Evolutionary conservation across 2,329 filamentous ascomycete genomes (phyloP), one percentile per base, ranked within the genome.

Genomic region (Hypoxylon sp.): DNA sequence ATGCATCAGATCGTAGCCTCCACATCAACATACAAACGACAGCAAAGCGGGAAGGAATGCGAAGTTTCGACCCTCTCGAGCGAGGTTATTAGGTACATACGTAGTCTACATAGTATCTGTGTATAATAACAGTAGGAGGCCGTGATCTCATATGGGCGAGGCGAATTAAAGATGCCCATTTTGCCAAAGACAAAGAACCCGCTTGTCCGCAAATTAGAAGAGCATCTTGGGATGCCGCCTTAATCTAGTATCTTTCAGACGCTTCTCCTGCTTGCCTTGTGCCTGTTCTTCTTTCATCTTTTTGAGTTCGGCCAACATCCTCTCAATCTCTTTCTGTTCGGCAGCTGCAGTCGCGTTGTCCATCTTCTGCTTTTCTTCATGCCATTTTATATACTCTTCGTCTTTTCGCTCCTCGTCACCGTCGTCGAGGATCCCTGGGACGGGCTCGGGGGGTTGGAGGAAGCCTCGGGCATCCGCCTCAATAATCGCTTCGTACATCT

Each of bases 381-480:
- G 24, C 67, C 75, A 73, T 8, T 72, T 68, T 17, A 55, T 62
- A 17, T 76, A 75, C 3, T 66, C 47, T 13, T 77, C 74, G 29
- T 76, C 71, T 32, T 73, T 75, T 11, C 76, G 71, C 64, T 76
- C 76, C n/a, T 74, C 73, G 42, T 78, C 72, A 52, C 76, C 76
- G 31, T 78, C 75, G 51, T 78, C 76, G 17, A 76, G 74, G 13
- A 78, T 74, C 17, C 74, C 75, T 67, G 68, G 54, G 48, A 80
- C 60, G 3, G 70, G 48, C 66, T 76, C 76, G 2, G 76, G 72
- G 2, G 73, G 69, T 59, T 78, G 76, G 32, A 78, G 64, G 48
- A 75, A 78, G 3, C 76, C 76, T 42, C 58, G 69, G 15, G 76
- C 73, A 63, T 78, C 76, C 2, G 76, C 76, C 62, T 78, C 76